Evolutionary conservation across 23 red algal species (phyloP), one percentile per base, ranked within the genome.

Genomic region (Gracilariopsis chorda): DNA sequence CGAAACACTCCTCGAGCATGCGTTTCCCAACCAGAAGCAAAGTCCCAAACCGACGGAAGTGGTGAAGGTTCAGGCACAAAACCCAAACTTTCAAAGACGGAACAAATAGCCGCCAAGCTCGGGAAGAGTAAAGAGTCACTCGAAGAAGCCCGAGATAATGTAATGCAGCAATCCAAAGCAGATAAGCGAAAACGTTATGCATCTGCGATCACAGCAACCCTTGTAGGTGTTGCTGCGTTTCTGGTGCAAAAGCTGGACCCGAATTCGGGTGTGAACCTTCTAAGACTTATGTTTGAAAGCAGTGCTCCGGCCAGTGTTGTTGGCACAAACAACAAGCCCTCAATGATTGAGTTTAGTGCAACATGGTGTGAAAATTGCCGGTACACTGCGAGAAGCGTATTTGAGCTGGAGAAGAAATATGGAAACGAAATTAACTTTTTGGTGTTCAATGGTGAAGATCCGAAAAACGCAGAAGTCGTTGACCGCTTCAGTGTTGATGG

Each of bases 281-380:
- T 91, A 73, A 27, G 39, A 32, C 69, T 45, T 47, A 51, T 91
- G 76, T 37, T 46, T 33, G 47, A 40, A 32, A 37, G 24, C 25
- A 91, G 87, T 55, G 57, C 72, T 1, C 48, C 87, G 28, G 42
- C 61, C 14, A 45, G 24, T 32, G 87, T 91, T 3, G 52, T 91
- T 12, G 87, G 87, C 24, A 88, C 84, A 39, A 91, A 91, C 51
- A 72, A 72, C 56, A 80, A 73, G 48, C 78, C 78, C 11, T 76
- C 90, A 39, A 33, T 93, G 4, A 39, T 93, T 11, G 90, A 93
- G 63, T 83, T 93, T 42, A 79, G 79, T 56, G 80, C 90, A 19
- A 78, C 65, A 0, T 93, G 90, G 90, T 93, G 90, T 63, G 28
- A 34, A 23, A 86, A 77, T 57, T 93, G 90, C 49, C 74, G 51